These are phyloP conservation scores for Amoebophrya sp. DNA, from an alignment of 169 alveolate genomes.

Conservation along the genomic window DNA sequence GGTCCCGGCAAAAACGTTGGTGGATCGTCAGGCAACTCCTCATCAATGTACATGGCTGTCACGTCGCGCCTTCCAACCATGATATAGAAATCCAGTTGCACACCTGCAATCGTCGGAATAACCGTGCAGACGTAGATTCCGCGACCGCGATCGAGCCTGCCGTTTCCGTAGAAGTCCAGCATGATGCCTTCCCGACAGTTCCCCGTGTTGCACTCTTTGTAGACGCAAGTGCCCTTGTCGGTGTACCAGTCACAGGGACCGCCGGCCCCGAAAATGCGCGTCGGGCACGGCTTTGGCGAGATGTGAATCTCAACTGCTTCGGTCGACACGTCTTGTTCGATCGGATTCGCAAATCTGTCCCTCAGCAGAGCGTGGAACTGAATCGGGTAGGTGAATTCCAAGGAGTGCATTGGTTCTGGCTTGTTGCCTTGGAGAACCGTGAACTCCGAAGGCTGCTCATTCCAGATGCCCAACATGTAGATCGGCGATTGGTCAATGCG, in stretches of 20 bases:
- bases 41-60: background rate
- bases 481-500: constrained; percentile 1
- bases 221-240: background rate
- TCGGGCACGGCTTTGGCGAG: background rate
- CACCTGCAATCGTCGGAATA: background rate
- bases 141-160: background rate
- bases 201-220: background rate
- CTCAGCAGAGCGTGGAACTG: background rate
- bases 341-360: background rate
- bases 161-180: background rate
- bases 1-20: background rate
- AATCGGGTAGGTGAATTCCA: background rate
- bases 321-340: background rate
- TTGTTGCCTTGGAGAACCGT: background rate
- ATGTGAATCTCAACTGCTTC: background rate
- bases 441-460: background rate
- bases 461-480: background rate
- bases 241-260: background rate
- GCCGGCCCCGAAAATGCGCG: background rate
- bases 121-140: background rate
- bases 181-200: background rate
- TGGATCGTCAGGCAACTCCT: background rate
- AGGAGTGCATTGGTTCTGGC: background rate
- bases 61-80: background rate
- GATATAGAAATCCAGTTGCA: background rate